A percentile compares a stretch with the other conserved stretches of the same genome.
phyloP scores from a whole-genome alignment of 495 filamentous ascomycete species.

The Trichoderma gamsii region DNA sequence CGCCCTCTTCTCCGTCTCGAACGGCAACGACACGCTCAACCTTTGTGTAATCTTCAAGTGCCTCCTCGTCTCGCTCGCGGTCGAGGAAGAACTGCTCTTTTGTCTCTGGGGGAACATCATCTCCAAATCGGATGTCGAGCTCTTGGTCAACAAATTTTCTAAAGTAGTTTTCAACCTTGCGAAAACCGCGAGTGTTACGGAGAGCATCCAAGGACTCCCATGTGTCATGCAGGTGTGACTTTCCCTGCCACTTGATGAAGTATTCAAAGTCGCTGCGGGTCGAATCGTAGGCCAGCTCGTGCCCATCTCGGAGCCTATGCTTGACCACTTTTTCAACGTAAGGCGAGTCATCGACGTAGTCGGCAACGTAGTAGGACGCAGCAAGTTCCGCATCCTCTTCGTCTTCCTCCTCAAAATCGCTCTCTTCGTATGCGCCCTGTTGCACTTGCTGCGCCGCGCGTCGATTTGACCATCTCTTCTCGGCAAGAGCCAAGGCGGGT shows the following conservation, averaged over 20 bases:
- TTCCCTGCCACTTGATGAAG: conserved; percentile 95
- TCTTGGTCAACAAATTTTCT: conserved; percentile 72
- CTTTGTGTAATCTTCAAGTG: conserved; percentile 75
- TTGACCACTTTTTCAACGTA: conserved; percentile 88
- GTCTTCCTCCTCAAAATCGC: conserved; percentile 72
- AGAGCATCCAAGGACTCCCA: conserved; percentile 79
- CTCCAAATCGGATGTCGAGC: conserved; percentile 60
- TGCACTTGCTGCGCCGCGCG: conserved; percentile 71
- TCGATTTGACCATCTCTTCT: conserved; percentile 82
- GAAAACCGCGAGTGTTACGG: conserved; percentile 57
- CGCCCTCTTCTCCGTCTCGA: conserved; percentile 66
- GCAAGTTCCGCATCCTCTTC: conserved; percentile 55
- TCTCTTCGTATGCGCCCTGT: conserved; percentile 83
- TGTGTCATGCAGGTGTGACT: conserved; percentile 89
- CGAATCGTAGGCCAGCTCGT: conserved; percentile 49
- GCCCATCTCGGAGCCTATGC: conserved; percentile 68
- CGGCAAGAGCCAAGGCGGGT: conserved; percentile 57
- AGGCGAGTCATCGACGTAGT: conserved; percentile 61
- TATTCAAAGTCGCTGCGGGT: conserved; percentile 83
- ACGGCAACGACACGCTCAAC: conserved; percentile 88
- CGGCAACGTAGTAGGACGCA: conserved; percentile 57
- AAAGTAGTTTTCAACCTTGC: conserved; percentile 90
- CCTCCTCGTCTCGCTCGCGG: conserved; percentile 76
- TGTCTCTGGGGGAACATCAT: conserved; percentile 71
- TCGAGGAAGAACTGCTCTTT: conserved; percentile 87